Base-by-base conservation (phyloP, 345 rosid genomes). In the Lepidium africanum region DNA sequence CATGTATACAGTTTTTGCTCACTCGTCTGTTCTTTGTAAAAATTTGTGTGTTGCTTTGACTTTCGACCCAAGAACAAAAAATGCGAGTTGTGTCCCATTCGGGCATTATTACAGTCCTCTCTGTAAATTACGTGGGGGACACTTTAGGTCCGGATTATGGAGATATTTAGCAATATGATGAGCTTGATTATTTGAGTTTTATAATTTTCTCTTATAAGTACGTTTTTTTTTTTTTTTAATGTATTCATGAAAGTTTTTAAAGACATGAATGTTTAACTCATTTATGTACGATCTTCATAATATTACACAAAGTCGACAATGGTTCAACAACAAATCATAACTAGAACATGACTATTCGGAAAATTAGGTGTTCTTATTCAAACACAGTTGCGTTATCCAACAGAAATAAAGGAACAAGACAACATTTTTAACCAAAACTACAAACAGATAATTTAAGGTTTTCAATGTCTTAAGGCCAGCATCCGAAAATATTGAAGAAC, bases 361-460 rank as follows among this genome's bases (percentile, higher is more conserved):
- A 69, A 69, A 38, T 15, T 21, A 27, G 33, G 41, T 48, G 51
- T 49, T 58, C 35, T 69, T 69, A 69, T 69, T 50, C 51, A 30
- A 50, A 62, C 30, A 57, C 59, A 59, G 51, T 17, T 39, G 66
- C 27, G 59, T 13, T 12, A 48, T 49, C 50, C 58, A 59, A 59
- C 59, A 49, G 17, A 59, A 37, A 37, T 9, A 33, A 33, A 57
- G 32, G 49, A 47, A 58, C 57, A 46, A 23, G 58, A 23, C 56
- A 59, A 27, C 39, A 12, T 38, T 59, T 48, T 59, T 27, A 59
- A 49, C 51, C 75, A 71, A 27, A 42, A 62, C 55, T 62, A 71
- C 60, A 62, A 52, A 60, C 16, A 35, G 47, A 51, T 10, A 51
- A 12, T 32, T 38, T n/a, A 70, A 60, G 43, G 41, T 53, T 70